phyloP scores from a whole-genome alignment of 495 filamentous ascomycete species.

The Aspergillus nidulans region DNA sequence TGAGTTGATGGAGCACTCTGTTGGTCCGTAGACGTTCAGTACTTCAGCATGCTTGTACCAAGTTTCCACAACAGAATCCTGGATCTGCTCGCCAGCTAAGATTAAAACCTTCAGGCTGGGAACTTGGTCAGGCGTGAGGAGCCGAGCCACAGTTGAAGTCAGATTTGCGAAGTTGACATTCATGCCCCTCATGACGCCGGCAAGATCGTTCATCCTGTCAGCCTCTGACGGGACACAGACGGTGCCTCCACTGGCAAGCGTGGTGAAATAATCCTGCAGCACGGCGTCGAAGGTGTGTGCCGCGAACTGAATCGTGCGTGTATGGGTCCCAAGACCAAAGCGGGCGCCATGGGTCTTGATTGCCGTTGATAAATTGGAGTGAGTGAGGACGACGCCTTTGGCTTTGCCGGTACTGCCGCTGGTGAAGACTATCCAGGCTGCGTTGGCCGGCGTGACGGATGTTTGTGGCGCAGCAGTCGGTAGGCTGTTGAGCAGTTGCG shows the following conservation, averaged over 20 bases:
- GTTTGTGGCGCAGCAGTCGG: not conserved
- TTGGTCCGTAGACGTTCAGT: slow-evolving; percentile 14
- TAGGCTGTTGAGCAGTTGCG: not conserved
- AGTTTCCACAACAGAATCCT: not conserved
- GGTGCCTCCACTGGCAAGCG: not conserved
- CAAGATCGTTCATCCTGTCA: not conserved
- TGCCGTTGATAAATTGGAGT: not conserved
- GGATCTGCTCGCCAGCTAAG: slow-evolving; percentile 35
- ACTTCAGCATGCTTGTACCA: slow-evolving; percentile 1
- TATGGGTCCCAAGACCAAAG: not conserved
- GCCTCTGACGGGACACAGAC: not conserved
- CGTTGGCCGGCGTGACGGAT: not conserved
- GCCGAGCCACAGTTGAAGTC: not conserved
- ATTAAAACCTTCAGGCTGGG: slow-evolving; percentile 4
- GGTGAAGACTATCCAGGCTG: slow-evolving; percentile 54
- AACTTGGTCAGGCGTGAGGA: slow-evolving; percentile 23
- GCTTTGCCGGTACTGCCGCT: slow-evolving; percentile 78
- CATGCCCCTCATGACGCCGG: not conserved
- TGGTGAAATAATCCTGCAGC: not conserved
- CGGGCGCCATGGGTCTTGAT: not conserved
- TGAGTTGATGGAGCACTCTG: slow-evolving; percentile 10
- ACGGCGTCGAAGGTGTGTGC: slow-evolving; percentile 6
- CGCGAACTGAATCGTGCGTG: slow-evolving; percentile 52
- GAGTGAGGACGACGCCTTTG: slow-evolving; percentile 36
- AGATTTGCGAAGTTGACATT: not conserved